Base-by-base conservation (phyloP, 2,329 filamentous ascomycete species). In the Sclerotinia trifoliorum region DNA sequence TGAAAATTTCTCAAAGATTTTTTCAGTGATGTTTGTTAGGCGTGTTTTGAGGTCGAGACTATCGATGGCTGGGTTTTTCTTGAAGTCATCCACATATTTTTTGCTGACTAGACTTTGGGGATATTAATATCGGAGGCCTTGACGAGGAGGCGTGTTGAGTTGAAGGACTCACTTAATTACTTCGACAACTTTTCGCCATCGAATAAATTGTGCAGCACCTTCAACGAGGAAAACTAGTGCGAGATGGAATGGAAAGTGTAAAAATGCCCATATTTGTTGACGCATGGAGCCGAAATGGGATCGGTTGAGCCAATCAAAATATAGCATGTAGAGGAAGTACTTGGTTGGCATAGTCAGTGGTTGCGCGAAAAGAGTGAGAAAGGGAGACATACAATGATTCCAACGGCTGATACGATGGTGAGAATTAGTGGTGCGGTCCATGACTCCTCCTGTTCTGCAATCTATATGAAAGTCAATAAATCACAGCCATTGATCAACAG, bases 231-330 rank as follows among this genome's bases (percentile, higher is more conserved):
- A 81, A 26, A 87, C 82, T 26, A 87, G 80, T 21, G 81, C 78
- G 3, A 86, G 80, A 71, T 87, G 85, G 69, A 86, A 83, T 0
- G 84, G 84, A 71, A 86, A 87, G 75, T 87, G 85, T 2, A 83
- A 74, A 7, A 81, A 75, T 1, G 81, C 80, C 81, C 81, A 83
- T 48, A 75, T 58, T 56, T 72, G 71, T 46, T 73, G 68, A 15
- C 73, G 69, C 17, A 73, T 60, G 3, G 68, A 69, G 13, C 71
- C 73, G 39, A 74, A 72, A 39, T 74, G 68, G 2, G 66, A 29
- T 21, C 69, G 60, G 13, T 69, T 70, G 6, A 73, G 54, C 64
- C 67, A 71, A 35, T 75, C 73, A 55, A 75, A 75, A 57, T 75
- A 75, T 1, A 75, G 60, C 71, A 74, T 74, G 24, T 74, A 75